Conservation (phyloP, 108 stramenopile genomes). For the Nitzschia sp. region DNA sequence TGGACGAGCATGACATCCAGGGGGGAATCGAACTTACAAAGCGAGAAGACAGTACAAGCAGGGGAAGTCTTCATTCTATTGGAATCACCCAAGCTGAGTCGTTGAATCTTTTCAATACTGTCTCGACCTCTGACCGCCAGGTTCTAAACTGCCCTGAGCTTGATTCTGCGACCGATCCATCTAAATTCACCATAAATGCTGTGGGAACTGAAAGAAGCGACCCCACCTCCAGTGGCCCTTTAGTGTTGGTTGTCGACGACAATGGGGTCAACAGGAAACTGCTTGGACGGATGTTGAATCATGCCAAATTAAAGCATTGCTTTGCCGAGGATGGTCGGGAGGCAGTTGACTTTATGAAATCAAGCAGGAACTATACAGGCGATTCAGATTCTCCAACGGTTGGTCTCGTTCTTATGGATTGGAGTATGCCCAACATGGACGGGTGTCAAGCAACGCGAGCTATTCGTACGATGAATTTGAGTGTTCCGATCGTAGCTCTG, state of each 20-base stretch:
- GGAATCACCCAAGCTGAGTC: too few species aligned
- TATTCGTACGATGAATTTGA: conserved; percentile 23
- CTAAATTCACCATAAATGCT: too few species aligned
- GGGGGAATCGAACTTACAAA: too few species aligned
- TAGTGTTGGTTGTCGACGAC: conserved; percentile 52
- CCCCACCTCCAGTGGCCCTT: too few species aligned
- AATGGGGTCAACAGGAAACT: conserved; percentile 45
- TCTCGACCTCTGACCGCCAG: too few species aligned
- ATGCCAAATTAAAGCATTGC: conserved; percentile 15
- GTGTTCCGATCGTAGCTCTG: conserved; percentile 34
- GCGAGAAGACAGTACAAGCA: too few species aligned
- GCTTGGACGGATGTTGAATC: conserved; percentile 20
- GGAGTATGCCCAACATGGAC: conserved; percentile 74
- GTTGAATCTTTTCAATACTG: too few species aligned
- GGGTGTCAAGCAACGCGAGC: conserved; percentile 56
- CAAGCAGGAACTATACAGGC: conserved; percentile 7
- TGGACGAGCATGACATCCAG: too few species aligned
- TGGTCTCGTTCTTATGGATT: conserved; percentile 64
- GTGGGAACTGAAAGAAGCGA: too few species aligned
- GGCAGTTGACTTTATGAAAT: conserved; percentile 50
- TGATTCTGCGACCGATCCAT: too few species aligned
- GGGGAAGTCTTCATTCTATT: too few species aligned
- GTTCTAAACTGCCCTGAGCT: too few species aligned
- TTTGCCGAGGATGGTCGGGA: conserved; percentile 39
- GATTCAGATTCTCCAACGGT: background rate